Percentiles rank a stretch among this genome's conserved stretches.
Evolutionary conservation across 2,329 filamentous ascomycete species (phyloP).

Genomic region (Aureobasidium sp.): DNA sequence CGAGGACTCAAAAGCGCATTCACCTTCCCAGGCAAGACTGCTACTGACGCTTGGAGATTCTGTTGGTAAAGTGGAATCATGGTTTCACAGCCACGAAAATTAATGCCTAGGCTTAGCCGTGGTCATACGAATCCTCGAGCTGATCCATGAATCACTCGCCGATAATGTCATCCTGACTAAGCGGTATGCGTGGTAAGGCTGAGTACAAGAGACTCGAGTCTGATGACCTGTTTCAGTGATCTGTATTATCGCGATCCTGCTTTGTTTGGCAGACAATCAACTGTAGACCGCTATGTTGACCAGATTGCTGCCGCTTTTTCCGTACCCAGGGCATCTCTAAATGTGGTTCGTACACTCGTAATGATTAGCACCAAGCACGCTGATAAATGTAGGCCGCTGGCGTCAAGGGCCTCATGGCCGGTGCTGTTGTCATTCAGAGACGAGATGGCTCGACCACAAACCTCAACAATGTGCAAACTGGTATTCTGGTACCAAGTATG

Average conservation of each 20-base stretch:
- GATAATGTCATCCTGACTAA: constrained; percentile 48
- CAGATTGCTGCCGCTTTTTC: constrained; percentile 65
- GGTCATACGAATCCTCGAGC: constrained; percentile 48
- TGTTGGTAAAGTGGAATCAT: constrained; percentile 30
- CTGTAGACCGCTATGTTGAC: constrained; percentile 67
- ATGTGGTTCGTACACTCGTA: constrained; percentile 52
- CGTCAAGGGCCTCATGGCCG: constrained; percentile 64
- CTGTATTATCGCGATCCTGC: constrained; percentile 72
- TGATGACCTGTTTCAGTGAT: constrained; percentile 48
- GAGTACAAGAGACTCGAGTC: not conserved
- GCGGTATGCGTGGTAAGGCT: constrained; percentile 35
- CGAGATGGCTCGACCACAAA: constrained; percentile 38
- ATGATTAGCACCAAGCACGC: not conserved
- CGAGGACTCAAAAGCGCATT: not conserved
- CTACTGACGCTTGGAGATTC: constrained; percentile 53
- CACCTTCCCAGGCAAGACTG: constrained; percentile 48
- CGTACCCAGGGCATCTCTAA: constrained; percentile 57
- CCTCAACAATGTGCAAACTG: constrained; percentile 43
- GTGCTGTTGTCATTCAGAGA: constrained; percentile 46
- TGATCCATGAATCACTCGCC: constrained; percentile 47
- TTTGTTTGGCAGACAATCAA: constrained; percentile 61
- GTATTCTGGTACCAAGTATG: constrained; percentile 53
- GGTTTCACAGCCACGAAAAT: not conserved
- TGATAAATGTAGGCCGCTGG: constrained; percentile 52
- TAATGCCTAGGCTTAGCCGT: constrained; percentile 38